Evolutionary conservation across 2,329 filamentous ascomycete genomes (phyloP), one percentile per base, ranked within the genome.

Genomic region (Talaromyces sp.): DNA sequence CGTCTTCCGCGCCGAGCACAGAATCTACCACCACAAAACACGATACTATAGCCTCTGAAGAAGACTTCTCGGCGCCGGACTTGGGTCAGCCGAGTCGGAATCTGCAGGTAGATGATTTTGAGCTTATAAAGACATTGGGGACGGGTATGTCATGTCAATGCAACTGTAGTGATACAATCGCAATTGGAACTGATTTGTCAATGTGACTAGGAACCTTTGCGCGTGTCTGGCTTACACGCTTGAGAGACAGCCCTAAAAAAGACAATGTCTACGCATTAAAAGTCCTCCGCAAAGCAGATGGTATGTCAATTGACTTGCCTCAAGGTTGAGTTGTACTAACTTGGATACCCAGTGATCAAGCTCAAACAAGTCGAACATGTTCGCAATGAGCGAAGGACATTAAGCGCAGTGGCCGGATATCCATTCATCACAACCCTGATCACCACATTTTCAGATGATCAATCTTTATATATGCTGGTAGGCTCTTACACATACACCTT

Each of bases 351-450:
- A 82, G 82, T 84, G 62, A 81, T 84, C 72, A 85, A 86, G 66
- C 78, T 89, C 71, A 89, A 89, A 80, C 87, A 89, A 72, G 86
- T 89, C 68, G 87, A 89, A 77, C 87, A 89, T 77, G 86, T 89
- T 58, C 84, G 86, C 69, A 89, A 89, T 76, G 87, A 89, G 78
- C 83, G 86, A 70, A 87, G 86, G 70, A 84, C 87, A 40, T 83
- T 89, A 22, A 83, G 84, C 38, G 84, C 84, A 43, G 86, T 89
- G 45, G 83, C 86, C 38, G 87, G 86, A 2, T 85, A 89, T 69
- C 87, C 87, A 27, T 89, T 89, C 74, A 89, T 89, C 68, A 89
- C 87, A 45, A 87, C 85, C 43, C 80, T 89, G 75, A 81, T 89
- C 51, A 84, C 87, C 40, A 87, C 85, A 68, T 89, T 89, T 75